Evolutionary conservation across 805 yeast genomes (phyloP), one percentile per base, ranked within the genome.

Genomic region (Spathaspora girioi): DNA sequence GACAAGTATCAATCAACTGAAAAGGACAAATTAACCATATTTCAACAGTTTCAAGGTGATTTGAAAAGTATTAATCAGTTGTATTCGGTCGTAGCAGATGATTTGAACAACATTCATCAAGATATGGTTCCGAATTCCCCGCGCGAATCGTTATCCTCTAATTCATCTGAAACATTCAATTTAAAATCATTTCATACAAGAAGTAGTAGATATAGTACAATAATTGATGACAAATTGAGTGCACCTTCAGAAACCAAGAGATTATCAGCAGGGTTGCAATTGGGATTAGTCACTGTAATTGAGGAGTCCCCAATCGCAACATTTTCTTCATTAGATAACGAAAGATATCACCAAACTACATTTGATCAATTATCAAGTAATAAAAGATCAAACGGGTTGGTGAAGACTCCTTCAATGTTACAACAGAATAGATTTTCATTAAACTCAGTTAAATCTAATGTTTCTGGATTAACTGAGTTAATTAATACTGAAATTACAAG

Each of bases 391-490:
- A 17, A 35, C 43, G 46, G 40, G 46, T 44, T 26, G 12, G 10
- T 23, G 18, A 50, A 51, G 20, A 19, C 27, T 57, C 35, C 50
- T 3, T 23, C 32, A 11, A 29, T 14, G 40, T 35, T 35, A 11
- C 15, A 11, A 14, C 40, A 78, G 15, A 85, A 81, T 51, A 78
- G 84, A 45, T 83, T 79, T 52, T 80, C 89, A 8, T 55, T 71
- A 73, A 79, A 47, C 61, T 87, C 63, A 50, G 75, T 54, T 73
- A 78, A 58, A 66, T 86, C 68, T 51, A 87, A 53, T 59, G 64
- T 50, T 57, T 75, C 63, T 69, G 86, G 68, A 66, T 66, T 54
- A 60, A 81, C 67, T 66, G 84, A 55, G 70, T 78, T 47, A 57
- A 78, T 48, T 62, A 78, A 60, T 76, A 76, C 67, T 64, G 77